phyloP scores from a whole-genome alignment of 495 filamentous ascomycete species.

The Jackrogersella minutella region DNA sequence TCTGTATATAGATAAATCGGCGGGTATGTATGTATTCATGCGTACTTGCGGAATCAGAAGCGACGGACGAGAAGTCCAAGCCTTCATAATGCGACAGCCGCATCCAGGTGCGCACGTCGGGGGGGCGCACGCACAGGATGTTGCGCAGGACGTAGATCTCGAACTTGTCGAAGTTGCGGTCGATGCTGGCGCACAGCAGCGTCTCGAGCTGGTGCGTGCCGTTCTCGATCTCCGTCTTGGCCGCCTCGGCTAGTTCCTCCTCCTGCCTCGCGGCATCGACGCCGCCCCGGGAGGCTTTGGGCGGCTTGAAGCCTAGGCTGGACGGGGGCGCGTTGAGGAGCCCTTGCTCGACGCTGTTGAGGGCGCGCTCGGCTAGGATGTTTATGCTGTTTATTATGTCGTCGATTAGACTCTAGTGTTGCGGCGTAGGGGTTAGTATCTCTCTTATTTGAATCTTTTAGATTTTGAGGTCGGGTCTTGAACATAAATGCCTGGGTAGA shows the following conservation, averaged over 20 bases:
- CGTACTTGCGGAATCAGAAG: slow-evolving; percentile 13
- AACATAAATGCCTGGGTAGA: not conserved
- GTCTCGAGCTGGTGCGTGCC: slow-evolving; percentile 94
- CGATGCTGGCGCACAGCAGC: slow-evolving; percentile 89
- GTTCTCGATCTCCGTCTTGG: slow-evolving; percentile 83
- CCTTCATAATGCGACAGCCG: slow-evolving; percentile 84
- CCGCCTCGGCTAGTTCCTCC: slow-evolving; percentile 61
- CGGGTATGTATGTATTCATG: not conserved
- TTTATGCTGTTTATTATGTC: slow-evolving; percentile 98
- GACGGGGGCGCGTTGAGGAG: slow-evolving; percentile 75
- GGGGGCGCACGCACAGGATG: slow-evolving; percentile 75
- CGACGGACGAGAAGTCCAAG: slow-evolving; percentile 42
- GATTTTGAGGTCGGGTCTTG: slow-evolving; percentile 31
- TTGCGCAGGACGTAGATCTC: slow-evolving; percentile 92
- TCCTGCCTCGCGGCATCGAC: slow-evolving; percentile 56
- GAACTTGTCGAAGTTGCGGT: slow-evolving; percentile 97
- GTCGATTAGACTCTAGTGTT: slow-evolving; percentile 83
- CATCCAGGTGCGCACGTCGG: slow-evolving; percentile 78
- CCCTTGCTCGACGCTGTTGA: slow-evolving; percentile 82
- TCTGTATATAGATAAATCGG: too few relatives aligned
- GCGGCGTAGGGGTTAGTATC: slow-evolving; percentile 13
- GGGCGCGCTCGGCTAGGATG: slow-evolving; percentile 82
- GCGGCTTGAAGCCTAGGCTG: slow-evolving; percentile 74
- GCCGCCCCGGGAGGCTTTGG: slow-evolving; percentile 39
- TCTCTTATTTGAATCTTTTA: too few relatives aligned